phyloP scores from a whole-genome alignment of 1,284 basidiomycete genomes.

The Apiotrichum veenhuisii region DNA sequence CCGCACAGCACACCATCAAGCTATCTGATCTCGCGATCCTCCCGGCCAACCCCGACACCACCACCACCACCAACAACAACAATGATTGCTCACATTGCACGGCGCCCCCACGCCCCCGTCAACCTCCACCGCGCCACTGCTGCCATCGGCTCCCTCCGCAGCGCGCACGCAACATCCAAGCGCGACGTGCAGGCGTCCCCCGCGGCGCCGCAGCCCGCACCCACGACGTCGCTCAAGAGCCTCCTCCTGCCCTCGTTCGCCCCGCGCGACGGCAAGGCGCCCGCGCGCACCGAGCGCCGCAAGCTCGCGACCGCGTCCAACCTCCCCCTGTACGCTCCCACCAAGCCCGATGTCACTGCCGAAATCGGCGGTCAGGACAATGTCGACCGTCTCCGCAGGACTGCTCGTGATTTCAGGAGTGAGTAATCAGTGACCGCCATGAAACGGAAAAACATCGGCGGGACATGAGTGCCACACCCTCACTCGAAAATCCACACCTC shows the following conservation, averaged over 20 bases:
- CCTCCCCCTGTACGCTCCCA: not conserved
- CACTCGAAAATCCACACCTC: not conserved
- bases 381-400: slow-evolving; percentile 36
- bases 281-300: not conserved
- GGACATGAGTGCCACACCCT: not conserved
- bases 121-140: not conserved
- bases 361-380: slow-evolving; percentile 47
- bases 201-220: slow-evolving; percentile 1
- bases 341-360: slow-evolving; percentile 27
- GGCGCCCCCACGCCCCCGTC: slow-evolving; percentile 1
- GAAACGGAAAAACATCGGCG: too few species aligned
- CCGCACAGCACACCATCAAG: too few species aligned
- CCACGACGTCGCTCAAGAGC: slow-evolving; percentile 2
- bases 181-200: slow-evolving; percentile 1
- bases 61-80: not conserved
- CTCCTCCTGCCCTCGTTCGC: slow-evolving; percentile 3
- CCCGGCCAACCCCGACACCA: too few species aligned
- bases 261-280: not conserved
- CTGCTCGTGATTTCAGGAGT: slow-evolving; percentile 51
- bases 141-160: not conserved
- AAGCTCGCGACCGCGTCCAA: slow-evolving; percentile 1
- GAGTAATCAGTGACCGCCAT: slow-evolving; percentile 18
- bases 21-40: too few species aligned
- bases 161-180: not conserved
- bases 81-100: not conserved